phyloP scores from a whole-genome alignment of 805 yeast genomes.

The Pichia deserticola region DNA sequence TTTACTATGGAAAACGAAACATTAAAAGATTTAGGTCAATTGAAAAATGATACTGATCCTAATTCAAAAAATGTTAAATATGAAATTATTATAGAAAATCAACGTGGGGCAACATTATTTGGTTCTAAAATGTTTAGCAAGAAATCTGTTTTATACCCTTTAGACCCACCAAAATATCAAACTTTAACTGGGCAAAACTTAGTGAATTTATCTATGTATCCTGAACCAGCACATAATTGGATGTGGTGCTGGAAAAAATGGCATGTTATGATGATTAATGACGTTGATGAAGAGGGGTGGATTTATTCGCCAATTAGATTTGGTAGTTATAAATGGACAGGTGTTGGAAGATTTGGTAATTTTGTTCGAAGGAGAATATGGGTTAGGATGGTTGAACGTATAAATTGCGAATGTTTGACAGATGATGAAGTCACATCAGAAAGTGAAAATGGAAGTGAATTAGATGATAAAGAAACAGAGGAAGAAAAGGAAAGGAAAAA shows the following conservation, averaged over 20 bases:
- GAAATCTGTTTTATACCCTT: conserved; percentile 37
- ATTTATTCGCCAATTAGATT: conserved; percentile 38
- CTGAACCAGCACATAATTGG: conserved; percentile 47
- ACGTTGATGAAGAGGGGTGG: conserved; percentile 57
- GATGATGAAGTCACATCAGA: not conserved
- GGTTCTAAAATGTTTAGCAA: conserved; percentile 45
- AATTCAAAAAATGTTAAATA: conserved; percentile 12
- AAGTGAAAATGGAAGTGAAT: no score
- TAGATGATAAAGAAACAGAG: not conserved
- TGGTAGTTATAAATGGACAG: conserved; percentile 41
- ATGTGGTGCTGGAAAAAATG: conserved; percentile 49
- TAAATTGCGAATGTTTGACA: not conserved
- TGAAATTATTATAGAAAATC: conserved; percentile 46
- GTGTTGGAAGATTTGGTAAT: conserved; percentile 41
- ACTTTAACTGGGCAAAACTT: conserved; percentile 35
- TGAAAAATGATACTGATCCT: conserved; percentile 5
- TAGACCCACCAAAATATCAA: conserved; percentile 47
- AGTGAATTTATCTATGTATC: conserved; percentile 25
- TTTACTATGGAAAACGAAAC: conserved; percentile 12
- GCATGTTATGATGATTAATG: conserved; percentile 46
- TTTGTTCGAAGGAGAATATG: conserved; percentile 45
- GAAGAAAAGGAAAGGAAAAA: not conserved
- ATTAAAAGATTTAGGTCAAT: conserved; percentile 8
- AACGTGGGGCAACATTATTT: conserved; percentile 44
- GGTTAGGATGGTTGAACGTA: conserved; percentile 29